A percentile compares a stretch with the other conserved stretches of the same genome.
These are phyloP conservation scores for Mycena leptocephala DNA, from an alignment of 768 basidiomycete genomes.

Conservation along the genomic window DNA sequence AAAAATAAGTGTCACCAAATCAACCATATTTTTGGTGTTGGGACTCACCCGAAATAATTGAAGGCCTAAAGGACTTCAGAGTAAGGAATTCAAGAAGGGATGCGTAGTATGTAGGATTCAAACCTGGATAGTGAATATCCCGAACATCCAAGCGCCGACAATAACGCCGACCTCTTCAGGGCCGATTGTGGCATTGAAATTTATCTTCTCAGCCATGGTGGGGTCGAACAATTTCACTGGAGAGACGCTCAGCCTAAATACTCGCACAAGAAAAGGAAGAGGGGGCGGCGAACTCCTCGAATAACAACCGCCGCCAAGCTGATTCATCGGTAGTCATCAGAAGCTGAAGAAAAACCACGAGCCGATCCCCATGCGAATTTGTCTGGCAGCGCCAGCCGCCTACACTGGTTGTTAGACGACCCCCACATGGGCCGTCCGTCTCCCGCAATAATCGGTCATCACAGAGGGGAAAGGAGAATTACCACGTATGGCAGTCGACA, in stretches of 20 bases:
- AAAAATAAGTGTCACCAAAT: neutral
- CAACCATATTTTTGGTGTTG: neutral
- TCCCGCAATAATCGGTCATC: too few species aligned
- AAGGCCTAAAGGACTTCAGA: neutral
- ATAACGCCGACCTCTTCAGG: conserved; percentile 23
- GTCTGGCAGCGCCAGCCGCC: too few species aligned
- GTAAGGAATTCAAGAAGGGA: neutral
- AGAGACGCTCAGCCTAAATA: neutral
- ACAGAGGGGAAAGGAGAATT: too few species aligned
- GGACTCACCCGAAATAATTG: conserved; percentile 14
- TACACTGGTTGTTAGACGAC: too few species aligned
- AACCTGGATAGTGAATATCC: conserved; percentile 19
- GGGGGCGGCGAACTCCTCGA: too few species aligned
- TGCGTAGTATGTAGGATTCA: neutral
- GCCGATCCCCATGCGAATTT: too few species aligned
- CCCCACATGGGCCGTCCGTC: too few species aligned
- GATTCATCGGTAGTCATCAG: too few species aligned
- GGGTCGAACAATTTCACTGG: neutral
- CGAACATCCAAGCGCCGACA: conserved; percentile 25
- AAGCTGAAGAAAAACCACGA: too few species aligned
- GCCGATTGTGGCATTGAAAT: conserved; percentile 26
- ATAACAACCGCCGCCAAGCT: too few species aligned
- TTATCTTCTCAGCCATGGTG: conserved; percentile 4
- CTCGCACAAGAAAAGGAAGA: too few species aligned
- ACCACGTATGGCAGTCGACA: too few species aligned